Base-by-base conservation (phyloP, 208 protist genomes). In the Crithidia acanthocephali region DNA sequence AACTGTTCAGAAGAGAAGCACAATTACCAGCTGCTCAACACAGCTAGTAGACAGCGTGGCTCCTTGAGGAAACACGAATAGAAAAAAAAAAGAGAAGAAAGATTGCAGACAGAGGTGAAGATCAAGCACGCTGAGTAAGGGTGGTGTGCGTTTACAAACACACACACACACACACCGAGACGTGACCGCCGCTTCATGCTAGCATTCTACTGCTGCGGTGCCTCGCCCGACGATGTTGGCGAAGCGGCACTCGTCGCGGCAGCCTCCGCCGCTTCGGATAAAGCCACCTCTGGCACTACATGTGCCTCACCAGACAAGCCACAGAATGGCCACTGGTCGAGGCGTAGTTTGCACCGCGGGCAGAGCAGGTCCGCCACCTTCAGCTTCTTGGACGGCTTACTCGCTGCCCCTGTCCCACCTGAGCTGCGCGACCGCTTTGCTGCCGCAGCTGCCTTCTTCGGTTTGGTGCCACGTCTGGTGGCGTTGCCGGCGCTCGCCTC, bases 271-370 rank as follows among this genome's bases (percentile, higher is more conserved):
- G n/a, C 48, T n/a, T 22, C 18, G 2, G 11, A 6, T 4, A n/a
- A 33, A 0, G n/a, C 23, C 13, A n/a, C 48, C 16, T 51, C 64
- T n/a, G 30, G 63, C 28, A 72, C 18, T 1, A 76, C 72, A 63
- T 92, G 83, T n/a, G 68, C 51, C 15, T 87, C 79, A 37, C 83
- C 86, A 7, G 81, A 79, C 13, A 91, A 30, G 16, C 86, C 86
- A 52, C 86, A 91, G 71, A 82, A 91, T 0, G 76, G 75, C 86
- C 86, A 91, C 23, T 91, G 74, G n/a, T 75, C 57, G 66, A 79
- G 76, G 44, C 68, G 72, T 37, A 91, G 73, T 18, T 78, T 81
- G 53, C 86, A 91, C 28, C 48, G 68, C 16, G 58, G 58, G 56
- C 86, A 91, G 40, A 83, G 20, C 28, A 75, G 68, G 2, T 68